phyloP scores from a whole-genome alignment of 805 yeast genomes.

The Saturnispora quitensis region DNA sequence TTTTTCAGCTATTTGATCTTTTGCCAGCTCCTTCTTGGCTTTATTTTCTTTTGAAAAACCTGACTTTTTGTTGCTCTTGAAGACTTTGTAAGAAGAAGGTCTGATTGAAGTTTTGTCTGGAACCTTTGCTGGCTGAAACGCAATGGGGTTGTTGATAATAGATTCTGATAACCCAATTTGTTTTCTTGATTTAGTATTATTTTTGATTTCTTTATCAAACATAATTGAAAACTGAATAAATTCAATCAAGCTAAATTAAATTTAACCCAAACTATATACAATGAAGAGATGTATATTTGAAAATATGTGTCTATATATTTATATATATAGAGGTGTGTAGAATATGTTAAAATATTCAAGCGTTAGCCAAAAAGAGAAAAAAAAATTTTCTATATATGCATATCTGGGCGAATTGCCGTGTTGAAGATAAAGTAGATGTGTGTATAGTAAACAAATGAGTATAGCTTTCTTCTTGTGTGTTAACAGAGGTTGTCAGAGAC shows the following conservation, averaged over 20 bases:
- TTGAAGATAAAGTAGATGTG: background rate
- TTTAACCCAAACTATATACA: background rate
- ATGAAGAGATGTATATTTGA: background rate
- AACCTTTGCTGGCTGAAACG: slow-evolving; percentile 51
- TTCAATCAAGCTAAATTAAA: background rate
- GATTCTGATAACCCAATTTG: slow-evolving; percentile 3
- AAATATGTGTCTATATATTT: no score
- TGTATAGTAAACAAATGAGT: background rate
- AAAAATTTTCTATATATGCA: no score
- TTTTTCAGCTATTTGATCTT: background rate
- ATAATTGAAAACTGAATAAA: background rate
- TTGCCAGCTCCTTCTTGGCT: background rate
- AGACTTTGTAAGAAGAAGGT: slow-evolving; percentile 41
- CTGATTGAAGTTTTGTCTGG: slow-evolving; percentile 39
- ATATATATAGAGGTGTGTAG: no score
- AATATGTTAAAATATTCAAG: no score
- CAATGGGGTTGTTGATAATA: slow-evolving; percentile 49
- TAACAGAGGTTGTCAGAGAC: background rate
- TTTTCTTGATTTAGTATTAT: background rate
- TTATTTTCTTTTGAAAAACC: background rate
- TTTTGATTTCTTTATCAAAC: background rate
- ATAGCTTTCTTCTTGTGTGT: background rate
- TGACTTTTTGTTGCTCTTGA: slow-evolving; percentile 20
- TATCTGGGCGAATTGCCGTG: background rate
- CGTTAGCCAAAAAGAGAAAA: background rate